Conservation (phyloP, 2,329 filamentous ascomycete species). For the Bipolaris gigantea region DNA sequence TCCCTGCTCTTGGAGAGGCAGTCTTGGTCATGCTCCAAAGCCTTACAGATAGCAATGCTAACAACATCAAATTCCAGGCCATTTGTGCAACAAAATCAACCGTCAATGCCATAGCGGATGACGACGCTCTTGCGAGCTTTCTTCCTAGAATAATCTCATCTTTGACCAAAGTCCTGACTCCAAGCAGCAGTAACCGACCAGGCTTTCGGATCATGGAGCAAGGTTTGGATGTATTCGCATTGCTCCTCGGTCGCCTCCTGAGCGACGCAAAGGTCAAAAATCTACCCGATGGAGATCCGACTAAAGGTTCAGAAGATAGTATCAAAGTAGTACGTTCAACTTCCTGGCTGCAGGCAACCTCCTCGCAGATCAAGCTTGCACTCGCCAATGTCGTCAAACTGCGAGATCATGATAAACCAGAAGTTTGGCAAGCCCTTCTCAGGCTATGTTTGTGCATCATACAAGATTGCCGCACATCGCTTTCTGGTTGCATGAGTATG, state of each 20-base stretch:
- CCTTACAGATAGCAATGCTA: conserved; percentile 64
- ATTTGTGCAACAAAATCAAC: conserved; percentile 65
- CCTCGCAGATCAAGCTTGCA: conserved; percentile 79
- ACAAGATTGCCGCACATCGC: conserved; percentile 74
- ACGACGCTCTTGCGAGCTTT: conserved; percentile 78
- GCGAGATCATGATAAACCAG: conserved; percentile 67
- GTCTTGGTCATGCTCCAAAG: conserved; percentile 79
- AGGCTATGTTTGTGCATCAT: conserved; percentile 73
- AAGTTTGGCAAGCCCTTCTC: conserved; percentile 69
- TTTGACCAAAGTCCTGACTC: conserved; percentile 73
- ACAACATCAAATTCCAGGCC: conserved; percentile 72
- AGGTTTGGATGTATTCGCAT: conserved; percentile 61
- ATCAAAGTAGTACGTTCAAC: conserved; percentile 47
- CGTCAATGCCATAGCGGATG: conserved; percentile 66
- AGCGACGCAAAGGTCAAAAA: conserved; percentile 48
- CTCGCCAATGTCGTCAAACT: conserved; percentile 76
- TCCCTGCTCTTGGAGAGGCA: conserved; percentile 80
- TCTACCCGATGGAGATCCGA: conserved; percentile 21
- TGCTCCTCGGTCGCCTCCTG: conserved; percentile 50
- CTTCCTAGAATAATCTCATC: conserved; percentile 85
- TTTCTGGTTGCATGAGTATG: conserved; percentile 69
- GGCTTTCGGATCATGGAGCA: conserved; percentile 66
- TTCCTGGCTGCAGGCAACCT: conserved; percentile 79
- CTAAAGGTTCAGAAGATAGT: conserved; percentile 12
- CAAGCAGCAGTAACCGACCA: conserved; percentile 63